phyloP scores from a whole-genome alignment of 2,329 filamentous ascomycete species.

The Scedosporium minutisporum region DNA sequence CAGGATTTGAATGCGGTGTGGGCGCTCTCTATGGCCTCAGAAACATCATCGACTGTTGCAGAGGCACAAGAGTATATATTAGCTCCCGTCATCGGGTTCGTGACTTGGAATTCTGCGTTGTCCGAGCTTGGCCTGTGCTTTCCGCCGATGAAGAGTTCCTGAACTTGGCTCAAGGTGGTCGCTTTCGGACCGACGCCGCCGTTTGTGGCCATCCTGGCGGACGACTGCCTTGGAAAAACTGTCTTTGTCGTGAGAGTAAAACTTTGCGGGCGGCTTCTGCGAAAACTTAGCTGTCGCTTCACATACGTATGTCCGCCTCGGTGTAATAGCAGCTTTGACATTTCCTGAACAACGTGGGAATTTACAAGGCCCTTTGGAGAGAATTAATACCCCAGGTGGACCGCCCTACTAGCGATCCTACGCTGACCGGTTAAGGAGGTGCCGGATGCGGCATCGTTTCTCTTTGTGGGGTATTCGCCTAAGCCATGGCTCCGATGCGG shows the following conservation, averaged over 20 bases:
- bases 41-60: conserved; percentile 42
- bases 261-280: too few species aligned
- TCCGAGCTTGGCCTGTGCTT: conserved; percentile 13
- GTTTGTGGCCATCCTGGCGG: too few species aligned
- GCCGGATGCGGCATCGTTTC: background rate
- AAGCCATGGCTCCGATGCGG: background rate
- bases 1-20: conserved; percentile 52
- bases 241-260: too few species aligned
- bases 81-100: conserved; percentile 26
- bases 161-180: background rate
- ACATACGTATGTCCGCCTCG: too few species aligned
- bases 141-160: conserved; percentile 16
- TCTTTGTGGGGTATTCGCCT: background rate
- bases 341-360: too few species aligned
- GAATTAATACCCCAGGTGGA: background rate
- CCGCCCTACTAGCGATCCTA: background rate
- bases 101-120: conserved; percentile 16
- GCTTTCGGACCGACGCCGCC: background rate
- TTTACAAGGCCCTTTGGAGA: background rate
- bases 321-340: too few species aligned
- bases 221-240: too few species aligned
- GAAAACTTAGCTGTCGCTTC: too few species aligned
- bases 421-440: background rate
- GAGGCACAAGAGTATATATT: conserved; percentile 45
- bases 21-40: conserved; percentile 36